These are phyloP conservation scores for Nannizziopsis arthrosporioides DNA, from an alignment of 2,329 filamentous ascomycete genomes.

Conservation along the genomic window DNA sequence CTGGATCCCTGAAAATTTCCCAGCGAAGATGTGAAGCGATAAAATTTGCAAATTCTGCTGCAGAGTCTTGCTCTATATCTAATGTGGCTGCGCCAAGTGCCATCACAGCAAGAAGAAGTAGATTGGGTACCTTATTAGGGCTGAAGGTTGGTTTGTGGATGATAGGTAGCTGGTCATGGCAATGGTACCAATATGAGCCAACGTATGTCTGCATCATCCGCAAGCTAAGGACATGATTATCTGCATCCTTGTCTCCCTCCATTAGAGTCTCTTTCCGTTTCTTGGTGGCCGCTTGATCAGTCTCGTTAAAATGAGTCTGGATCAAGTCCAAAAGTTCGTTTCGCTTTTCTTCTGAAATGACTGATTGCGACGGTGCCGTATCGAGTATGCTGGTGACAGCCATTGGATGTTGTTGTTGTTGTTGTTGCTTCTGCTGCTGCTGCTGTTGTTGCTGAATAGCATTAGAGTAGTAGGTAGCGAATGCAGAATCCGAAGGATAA, in stretches of 20 bases:
- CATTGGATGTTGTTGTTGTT: constrained; percentile 63
- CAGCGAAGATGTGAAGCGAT: constrained; percentile 86
- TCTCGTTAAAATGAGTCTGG: constrained; percentile 67
- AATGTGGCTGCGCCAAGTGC: constrained; percentile 82
- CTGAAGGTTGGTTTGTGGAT: constrained; percentile 89
- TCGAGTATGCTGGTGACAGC: constrained; percentile 77
- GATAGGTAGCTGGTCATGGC: constrained; percentile 88
- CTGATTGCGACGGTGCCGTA: constrained; percentile 63
- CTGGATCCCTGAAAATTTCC: constrained; percentile 85
- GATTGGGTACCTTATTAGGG: constrained; percentile 71
- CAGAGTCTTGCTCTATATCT: constrained; percentile 62
- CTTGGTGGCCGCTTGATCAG: constrained; percentile 59
- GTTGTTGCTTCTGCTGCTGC: constrained; percentile 46
- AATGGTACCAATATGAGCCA: constrained; percentile 85
- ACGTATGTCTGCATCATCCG: constrained; percentile 96
- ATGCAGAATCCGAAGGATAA: constrained; percentile 39
- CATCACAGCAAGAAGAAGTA: constrained; percentile 79
- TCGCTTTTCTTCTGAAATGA: constrained; percentile 78
- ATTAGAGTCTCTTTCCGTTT: constrained; percentile 66
- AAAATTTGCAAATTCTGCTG: constrained; percentile 78
- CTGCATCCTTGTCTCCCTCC: constrained; percentile 59
- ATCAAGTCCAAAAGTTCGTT: constrained; percentile 75
- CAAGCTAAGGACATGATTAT: constrained; percentile 58
- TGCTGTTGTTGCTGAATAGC: constrained; percentile 48
- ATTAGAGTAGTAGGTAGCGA: constrained; percentile 38